phyloP scores from a whole-genome alignment of 2,329 filamentous ascomycete genomes.

The Penicillium sp. region DNA sequence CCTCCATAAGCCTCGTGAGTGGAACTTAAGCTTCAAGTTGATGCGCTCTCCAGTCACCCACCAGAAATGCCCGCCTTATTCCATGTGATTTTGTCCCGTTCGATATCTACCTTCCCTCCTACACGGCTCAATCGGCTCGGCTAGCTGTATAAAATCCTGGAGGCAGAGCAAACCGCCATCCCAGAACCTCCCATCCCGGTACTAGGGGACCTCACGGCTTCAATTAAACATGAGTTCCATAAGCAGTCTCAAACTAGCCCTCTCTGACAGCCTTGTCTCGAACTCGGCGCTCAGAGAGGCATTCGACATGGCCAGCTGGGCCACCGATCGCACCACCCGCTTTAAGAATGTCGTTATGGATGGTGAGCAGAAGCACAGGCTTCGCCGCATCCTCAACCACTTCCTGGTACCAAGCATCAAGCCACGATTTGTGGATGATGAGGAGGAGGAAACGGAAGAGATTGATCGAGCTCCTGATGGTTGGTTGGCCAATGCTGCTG shows the following conservation, averaged over 20 bases:
- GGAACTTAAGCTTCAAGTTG: background rate
- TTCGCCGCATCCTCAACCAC: background rate
- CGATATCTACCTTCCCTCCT: background rate
- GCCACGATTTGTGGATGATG: background rate
- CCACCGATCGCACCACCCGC: background rate
- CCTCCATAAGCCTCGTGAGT: background rate
- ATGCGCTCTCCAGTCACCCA: background rate
- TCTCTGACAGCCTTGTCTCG: constrained; percentile 1
- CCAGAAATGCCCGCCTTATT: background rate
- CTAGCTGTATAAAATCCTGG: background rate
- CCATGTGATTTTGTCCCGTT: background rate
- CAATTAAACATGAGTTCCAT: background rate
- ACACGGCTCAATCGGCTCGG: background rate
- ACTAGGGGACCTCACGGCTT: background rate
- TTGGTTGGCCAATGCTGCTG: background rate
- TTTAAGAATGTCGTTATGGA: background rate
- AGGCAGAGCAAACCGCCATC: background rate
- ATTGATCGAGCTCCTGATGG: background rate
- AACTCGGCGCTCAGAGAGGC: constrained; percentile 2
- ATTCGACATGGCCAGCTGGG: background rate
- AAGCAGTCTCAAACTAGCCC: background rate
- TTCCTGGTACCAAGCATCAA: background rate
- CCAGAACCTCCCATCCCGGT: background rate
- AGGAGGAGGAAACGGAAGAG: background rate
- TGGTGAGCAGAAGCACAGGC: background rate